A percentile compares a stretch with the other conserved stretches of the same genome.
Evolutionary conservation across 164 flowering plant species (phyloP).

Genomic region (Malania oleifera): DNA sequence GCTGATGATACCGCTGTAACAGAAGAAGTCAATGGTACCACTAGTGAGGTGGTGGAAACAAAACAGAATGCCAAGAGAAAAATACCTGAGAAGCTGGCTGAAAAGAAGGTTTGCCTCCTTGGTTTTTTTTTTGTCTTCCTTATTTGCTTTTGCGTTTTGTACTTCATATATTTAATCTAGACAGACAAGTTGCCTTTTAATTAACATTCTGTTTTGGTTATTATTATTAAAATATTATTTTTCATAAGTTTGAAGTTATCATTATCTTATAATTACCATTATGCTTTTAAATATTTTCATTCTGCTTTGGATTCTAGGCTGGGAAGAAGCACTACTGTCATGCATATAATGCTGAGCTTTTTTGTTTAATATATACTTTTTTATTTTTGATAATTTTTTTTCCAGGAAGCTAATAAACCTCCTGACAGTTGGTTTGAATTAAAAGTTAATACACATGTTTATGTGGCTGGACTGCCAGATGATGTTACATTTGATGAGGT

Average conservation of each 20-base stretch:
- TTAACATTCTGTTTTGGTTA: background rate
- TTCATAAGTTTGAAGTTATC: background rate
- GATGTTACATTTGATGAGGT: constrained; percentile 94
- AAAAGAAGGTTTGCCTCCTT: constrained; percentile 53
- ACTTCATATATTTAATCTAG: background rate
- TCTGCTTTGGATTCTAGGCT: background rate
- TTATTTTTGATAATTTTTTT: constrained; percentile 14
- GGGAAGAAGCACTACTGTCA: background rate
- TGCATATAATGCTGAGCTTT: background rate
- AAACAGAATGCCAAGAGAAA: constrained; percentile 61
- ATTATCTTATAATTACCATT: background rate
- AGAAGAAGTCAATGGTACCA: constrained; percentile 16
- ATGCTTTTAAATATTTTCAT: background rate
- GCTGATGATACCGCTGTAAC: constrained; percentile 26
- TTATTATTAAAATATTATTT: background rate
- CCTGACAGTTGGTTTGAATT: constrained; percentile 98
- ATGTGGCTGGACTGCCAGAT: constrained; percentile 93
- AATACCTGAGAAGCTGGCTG: constrained; percentile 43
- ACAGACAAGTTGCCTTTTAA: no score
- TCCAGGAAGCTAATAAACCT: constrained; percentile 92
- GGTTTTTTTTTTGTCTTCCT: background rate
- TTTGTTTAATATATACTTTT: background rate
- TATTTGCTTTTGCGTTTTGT: background rate
- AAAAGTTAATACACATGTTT: constrained; percentile 95
- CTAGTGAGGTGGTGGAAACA: constrained; percentile 24